Conservation (phyloP, 2,329 filamentous ascomycete species). For the Thyridium curvatum region DNA sequence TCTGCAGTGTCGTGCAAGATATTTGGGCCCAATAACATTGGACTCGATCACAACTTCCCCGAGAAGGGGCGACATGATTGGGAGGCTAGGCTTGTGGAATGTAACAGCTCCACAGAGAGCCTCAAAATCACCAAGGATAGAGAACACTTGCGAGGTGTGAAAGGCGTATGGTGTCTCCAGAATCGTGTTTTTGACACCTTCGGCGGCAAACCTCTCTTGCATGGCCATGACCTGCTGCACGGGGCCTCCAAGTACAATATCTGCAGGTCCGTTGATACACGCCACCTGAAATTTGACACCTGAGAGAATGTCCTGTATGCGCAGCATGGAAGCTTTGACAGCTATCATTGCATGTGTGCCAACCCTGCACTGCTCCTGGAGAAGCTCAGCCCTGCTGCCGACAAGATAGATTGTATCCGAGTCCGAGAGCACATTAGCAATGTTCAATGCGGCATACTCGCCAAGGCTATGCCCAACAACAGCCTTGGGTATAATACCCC, state of each 20-base stretch:
- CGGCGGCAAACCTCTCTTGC: not conserved
- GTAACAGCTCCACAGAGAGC: conserved; percentile 18
- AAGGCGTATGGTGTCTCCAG: conserved; percentile 30
- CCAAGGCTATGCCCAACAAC: conserved; percentile 45
- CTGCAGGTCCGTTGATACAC: not conserved
- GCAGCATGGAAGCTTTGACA: conserved; percentile 28
- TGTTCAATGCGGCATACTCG: conserved; percentile 53
- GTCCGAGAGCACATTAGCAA: conserved; percentile 51
- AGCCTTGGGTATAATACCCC: conserved; percentile 31
- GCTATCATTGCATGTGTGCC: conserved; percentile 57
- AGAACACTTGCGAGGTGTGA: conserved; percentile 28
- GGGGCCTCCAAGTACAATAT: too few species aligned
- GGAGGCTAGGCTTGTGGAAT: conserved; percentile 43
- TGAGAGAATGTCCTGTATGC: too few species aligned
- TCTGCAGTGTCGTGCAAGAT: conserved; percentile 54
- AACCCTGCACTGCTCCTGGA: conserved; percentile 44
- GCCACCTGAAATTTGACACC: conserved; percentile 28
- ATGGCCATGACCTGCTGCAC: conserved; percentile 1
- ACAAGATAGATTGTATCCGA: conserved; percentile 54
- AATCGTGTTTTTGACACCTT: conserved; percentile 20
- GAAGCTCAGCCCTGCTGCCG: conserved; percentile 45
- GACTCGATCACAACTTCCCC: conserved; percentile 44
- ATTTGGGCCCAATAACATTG: conserved; percentile 43
- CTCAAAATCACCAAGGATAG: conserved; percentile 42
- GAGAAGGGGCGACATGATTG: conserved; percentile 50